phyloP scores from a whole-genome alignment of 345 rosid genomes.

The Fremontodendron californicum region DNA sequence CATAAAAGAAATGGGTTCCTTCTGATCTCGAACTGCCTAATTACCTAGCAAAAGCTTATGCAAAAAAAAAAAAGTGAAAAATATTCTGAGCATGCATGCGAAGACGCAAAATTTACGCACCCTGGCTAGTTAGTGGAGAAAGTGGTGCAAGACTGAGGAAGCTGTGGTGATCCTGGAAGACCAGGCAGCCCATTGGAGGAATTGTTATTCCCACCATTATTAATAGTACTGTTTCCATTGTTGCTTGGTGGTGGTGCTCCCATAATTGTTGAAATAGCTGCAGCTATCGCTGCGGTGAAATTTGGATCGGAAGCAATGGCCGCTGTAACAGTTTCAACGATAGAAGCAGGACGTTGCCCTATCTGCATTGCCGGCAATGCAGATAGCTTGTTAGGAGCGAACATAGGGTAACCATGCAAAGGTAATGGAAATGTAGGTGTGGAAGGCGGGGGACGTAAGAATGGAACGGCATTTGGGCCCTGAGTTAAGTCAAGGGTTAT shows the following conservation, averaged over 20 bases:
- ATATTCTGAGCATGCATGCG: neutral
- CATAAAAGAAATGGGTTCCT: neutral
- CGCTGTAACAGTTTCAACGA: constrained; percentile 66
- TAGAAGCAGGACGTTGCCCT: constrained; percentile 45
- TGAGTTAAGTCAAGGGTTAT: constrained; percentile 85
- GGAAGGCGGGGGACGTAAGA: constrained; percentile 28
- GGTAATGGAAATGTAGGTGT: constrained; percentile 39
- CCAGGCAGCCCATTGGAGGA: constrained; percentile 25
- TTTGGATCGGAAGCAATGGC: constrained; percentile 81
- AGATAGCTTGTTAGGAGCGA: constrained; percentile 25
- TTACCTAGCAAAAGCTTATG: neutral
- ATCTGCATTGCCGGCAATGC: constrained; percentile 28
- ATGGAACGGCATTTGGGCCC: constrained; percentile 39
- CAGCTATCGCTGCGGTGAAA: constrained; percentile 73
- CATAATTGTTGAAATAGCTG: constrained; percentile 67
- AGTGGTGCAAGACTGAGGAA: constrained; percentile 92
- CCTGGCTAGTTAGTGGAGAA: constrained; percentile 50
- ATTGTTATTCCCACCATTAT: constrained; percentile 12
- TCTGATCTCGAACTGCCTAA: neutral
- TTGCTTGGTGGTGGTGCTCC: constrained; percentile 27
- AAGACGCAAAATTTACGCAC: neutral
- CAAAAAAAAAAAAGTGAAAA: neutral
- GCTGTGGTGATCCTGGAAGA: constrained; percentile 69
- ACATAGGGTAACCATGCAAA: constrained; percentile 37
- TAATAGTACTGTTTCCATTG: constrained; percentile 16